Percentiles rank a stretch among this genome's conserved stretches.
Conservation (phyloP, 1,139 yeast genomes). For the Suhomyces bolitotheri region DNA sequence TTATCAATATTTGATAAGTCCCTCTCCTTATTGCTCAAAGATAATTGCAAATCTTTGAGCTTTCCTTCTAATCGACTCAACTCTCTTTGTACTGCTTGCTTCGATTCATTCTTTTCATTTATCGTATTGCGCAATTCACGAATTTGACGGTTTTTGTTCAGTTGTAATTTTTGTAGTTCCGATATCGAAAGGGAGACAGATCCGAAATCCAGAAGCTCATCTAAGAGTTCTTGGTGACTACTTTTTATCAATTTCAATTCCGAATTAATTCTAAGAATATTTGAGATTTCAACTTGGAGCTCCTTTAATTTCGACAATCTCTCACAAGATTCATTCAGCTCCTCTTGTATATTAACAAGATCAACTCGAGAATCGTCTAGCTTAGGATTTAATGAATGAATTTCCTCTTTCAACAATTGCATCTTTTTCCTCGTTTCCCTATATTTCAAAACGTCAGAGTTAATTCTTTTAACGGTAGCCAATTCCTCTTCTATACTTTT, state of each 20-base stretch:
- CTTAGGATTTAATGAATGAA: conserved; percentile 7
- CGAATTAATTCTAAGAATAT: conserved; percentile 33
- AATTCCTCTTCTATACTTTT: conserved; percentile 33
- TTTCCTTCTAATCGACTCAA: conserved; percentile 50
- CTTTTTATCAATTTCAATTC: conserved; percentile 36
- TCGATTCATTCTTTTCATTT: conserved; percentile 45
- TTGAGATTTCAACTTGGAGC: conserved; percentile 33
- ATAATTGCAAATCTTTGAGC: conserved; percentile 57
- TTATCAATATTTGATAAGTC: conserved; percentile 43
- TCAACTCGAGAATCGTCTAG: conserved; percentile 16
- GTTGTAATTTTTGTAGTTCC: conserved; percentile 56
- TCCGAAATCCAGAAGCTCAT: conserved; percentile 41
- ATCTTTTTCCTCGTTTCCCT: conserved; percentile 21
- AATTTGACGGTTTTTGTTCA: conserved; percentile 40
- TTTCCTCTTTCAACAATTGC: conserved; percentile 17
- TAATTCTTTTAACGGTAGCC: conserved; percentile 26
- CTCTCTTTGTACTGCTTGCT: conserved; percentile 51
- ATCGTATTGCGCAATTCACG: conserved; percentile 49
- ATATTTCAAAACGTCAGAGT: conserved; percentile 29
- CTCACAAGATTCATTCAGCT: not conserved
- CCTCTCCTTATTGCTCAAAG: conserved; percentile 56
- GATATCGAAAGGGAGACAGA: conserved; percentile 35
- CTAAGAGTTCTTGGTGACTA: conserved; percentile 38
- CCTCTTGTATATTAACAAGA: conserved; percentile 7
- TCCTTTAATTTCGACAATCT: conserved; percentile 16